These are phyloP conservation scores for Kodamaea kaohsiungensis DNA, from an alignment of 805 yeast species.

Conservation along the genomic window DNA sequence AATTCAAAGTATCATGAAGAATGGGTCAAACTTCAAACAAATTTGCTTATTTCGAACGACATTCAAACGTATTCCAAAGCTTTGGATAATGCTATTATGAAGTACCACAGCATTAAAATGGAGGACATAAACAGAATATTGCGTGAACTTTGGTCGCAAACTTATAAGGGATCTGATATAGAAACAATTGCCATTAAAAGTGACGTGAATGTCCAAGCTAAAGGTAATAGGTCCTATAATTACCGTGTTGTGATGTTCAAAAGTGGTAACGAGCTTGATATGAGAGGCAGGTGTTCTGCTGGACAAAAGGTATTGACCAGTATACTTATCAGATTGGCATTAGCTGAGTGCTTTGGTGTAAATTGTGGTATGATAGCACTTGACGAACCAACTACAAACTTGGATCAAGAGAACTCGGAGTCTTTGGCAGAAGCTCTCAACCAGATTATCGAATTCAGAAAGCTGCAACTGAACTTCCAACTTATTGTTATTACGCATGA, in stretches of 20 bases:
- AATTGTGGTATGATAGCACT: conserved; percentile 95
- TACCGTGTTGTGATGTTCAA: conserved; percentile 95
- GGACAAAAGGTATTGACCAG: conserved; percentile 96
- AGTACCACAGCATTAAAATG: conserved; percentile 89
- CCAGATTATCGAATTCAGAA: conserved; percentile 71
- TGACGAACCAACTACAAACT: conserved; percentile 97
- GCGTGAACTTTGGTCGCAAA: conserved; percentile 90
- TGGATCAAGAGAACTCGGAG: conserved; percentile 86
- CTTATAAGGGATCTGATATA: conserved; percentile 94
- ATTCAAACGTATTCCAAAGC: conserved; percentile 80
- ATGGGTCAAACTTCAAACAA: conserved; percentile 75
- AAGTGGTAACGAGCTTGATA: conserved; percentile 87
- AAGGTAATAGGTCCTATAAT: conserved; percentile 71
- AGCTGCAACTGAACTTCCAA: conserved; percentile 84
- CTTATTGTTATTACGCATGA: conserved; percentile 96
- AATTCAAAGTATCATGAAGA: conserved; percentile 65
- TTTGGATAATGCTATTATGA: conserved; percentile 90
- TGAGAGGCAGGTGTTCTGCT: conserved; percentile 98
- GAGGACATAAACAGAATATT: conserved; percentile 83
- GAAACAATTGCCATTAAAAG: conserved; percentile 86
- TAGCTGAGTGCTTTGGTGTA: conserved; percentile 93
- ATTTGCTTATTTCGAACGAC: conserved; percentile 75
- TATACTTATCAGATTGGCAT: conserved; percentile 84
- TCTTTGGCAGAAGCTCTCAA: conserved; percentile 81
- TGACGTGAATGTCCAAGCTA: conserved; percentile 58